A percentile compares a stretch with the other conserved stretches of the same genome.
Conservation (phyloP, 192 early-diverging fungal species). For the Entomortierella chlamydospora region DNA sequence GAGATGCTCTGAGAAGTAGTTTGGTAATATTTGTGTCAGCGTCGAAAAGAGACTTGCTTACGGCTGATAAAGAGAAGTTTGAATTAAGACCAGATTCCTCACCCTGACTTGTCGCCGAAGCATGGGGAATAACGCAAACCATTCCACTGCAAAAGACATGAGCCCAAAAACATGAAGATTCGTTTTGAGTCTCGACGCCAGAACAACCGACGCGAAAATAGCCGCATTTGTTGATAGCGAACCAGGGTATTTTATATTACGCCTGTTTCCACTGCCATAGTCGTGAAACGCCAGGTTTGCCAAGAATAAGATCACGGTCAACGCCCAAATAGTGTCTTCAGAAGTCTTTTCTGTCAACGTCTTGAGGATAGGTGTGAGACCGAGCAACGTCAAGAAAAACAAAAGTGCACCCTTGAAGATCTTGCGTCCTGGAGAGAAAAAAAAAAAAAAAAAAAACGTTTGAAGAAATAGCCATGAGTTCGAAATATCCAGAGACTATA, state of each 20-base stretch:
- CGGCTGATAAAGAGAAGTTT: too few relatives aligned
- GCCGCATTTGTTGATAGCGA: constrained; percentile 98
- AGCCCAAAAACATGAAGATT: constrained; percentile 91
- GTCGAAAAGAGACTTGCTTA: too few relatives aligned
- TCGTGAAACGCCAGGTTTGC: constrained; percentile 93
- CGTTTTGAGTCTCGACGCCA: constrained; percentile 86
- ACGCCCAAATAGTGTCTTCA: constrained; percentile 94
- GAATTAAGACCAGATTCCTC: too few relatives aligned
- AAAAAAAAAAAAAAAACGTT: constrained; percentile 11
- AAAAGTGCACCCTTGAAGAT: constrained; percentile 75
- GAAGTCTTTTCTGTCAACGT: constrained; percentile 92
- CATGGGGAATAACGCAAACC: constrained; percentile 97
- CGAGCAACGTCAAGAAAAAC: constrained; percentile 81
- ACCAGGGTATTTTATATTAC: constrained; percentile 78
- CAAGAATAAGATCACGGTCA: constrained; percentile 85
- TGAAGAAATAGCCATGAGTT: too few relatives aligned
- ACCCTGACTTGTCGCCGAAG: constrained; percentile 84
- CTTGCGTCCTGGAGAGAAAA: constrained; percentile 46
- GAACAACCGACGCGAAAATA: constrained; percentile 91
- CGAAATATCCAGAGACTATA: too few relatives aligned
- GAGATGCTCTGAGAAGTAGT: constrained; percentile 37
- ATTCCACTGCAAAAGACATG: constrained; percentile 86
- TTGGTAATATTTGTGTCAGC: neutral
- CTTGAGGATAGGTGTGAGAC: constrained; percentile 89
- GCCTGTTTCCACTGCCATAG: constrained; percentile 68